Evolutionary conservation across 106 monocot species (phyloP), one percentile per base, ranked within the genome.

Genomic region (Platanthera zijinensis): DNA sequence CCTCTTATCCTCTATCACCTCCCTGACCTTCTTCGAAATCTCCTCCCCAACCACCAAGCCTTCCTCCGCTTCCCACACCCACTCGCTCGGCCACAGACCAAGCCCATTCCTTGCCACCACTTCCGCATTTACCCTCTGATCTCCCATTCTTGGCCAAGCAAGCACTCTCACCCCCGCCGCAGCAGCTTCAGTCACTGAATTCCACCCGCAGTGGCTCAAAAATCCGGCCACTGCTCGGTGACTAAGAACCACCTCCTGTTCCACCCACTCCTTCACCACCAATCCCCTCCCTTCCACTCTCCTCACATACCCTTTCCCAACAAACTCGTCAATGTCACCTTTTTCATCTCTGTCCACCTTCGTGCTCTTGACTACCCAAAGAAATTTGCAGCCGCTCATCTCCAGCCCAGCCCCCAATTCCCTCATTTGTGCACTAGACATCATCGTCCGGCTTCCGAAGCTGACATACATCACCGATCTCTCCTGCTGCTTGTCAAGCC

Each of bases 181-280:
- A 48, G 79, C 79, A 11, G 88, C 88, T 82, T 93, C 93, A 15
- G 48, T 83, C 77, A 86, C 82, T 13, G 88, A 90, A 77, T 93
- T 90, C 90, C 90, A 90, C 30, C 93, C 88, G 28, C 88, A 86
- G 75, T 93, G 93, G 74, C 84, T 93, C 25, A 93, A 2, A 64
- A 93, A 93, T n/a, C 82, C 82, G 7, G 78, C 92, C 5, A 92
- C 78, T 15, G 89, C 72, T 10, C 52, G 22, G 74, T 87, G 87
- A 5, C 32, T 61, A 69, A 92, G 73, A 6, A 92, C 51, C 77
- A 52, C 82, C 73, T 78, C 83, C 69, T 92, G 89, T 59, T 82
- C 85, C 79, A 89, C 89, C 89, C 87, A 92, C 8, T 72, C 81
- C 57, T 67, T 83, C 73, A 82, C 62, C 77, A 92, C 85, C 79